phyloP scores from a whole-genome alignment of 306 rosid genomes.

The Carpinus viminea region DNA sequence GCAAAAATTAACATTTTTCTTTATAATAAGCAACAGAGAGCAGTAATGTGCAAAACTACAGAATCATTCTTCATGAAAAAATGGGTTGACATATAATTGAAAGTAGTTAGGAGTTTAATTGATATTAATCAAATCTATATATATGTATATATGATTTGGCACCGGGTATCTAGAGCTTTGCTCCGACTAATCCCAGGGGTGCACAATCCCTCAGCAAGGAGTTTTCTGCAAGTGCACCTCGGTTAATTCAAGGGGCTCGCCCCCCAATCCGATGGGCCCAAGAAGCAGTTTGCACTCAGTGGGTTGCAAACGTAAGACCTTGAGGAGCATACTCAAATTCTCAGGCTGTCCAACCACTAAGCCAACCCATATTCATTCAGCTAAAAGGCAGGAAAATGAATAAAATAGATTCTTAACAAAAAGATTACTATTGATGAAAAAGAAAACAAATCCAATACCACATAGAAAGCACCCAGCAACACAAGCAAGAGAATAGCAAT shows the following conservation, averaged over 20 bases:
- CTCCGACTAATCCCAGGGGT: too few species aligned
- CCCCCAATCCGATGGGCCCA: too few species aligned
- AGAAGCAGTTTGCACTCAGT: too few species aligned
- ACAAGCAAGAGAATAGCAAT: constrained; percentile 80
- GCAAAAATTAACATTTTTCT: constrained; percentile 1
- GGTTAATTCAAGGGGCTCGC: too few species aligned
- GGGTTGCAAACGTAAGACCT: too few species aligned
- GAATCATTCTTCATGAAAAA: background rate
- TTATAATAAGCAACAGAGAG: background rate
- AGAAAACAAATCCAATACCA: constrained; percentile 54
- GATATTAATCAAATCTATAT: background rate
- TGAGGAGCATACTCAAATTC: too few species aligned
- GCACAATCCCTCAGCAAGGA: too few species aligned
- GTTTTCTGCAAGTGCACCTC: too few species aligned
- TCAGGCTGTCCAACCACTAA: too few species aligned
- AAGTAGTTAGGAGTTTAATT: background rate
- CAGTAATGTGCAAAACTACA: background rate
- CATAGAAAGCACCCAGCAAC: constrained; percentile 95
- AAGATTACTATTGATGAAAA: background rate
- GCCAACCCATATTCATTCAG: background rate
- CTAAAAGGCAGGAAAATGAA: background rate
- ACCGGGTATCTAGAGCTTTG: too few species aligned
- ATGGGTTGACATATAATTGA: background rate
- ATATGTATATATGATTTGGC: background rate
- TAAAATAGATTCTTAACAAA: background rate